Conservation (phyloP, 345 rosid species). For the Boechera stricta region DNA sequence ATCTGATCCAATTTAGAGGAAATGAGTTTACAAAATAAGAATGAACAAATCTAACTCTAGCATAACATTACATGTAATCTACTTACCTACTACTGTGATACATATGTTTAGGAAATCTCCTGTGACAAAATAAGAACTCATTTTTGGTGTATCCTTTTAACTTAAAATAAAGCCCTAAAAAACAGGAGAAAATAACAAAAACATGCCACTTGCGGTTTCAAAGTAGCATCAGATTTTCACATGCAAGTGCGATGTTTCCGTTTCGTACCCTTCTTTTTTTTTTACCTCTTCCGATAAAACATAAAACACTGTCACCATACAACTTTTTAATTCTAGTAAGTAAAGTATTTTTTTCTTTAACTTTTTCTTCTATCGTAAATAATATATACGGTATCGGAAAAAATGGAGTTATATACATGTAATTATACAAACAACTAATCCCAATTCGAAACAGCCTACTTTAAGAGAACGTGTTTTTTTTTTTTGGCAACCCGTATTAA, state of each 20-base stretch:
- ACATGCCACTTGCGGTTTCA: constrained; percentile 37
- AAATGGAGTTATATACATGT: background rate
- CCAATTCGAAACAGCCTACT: too few relatives aligned
- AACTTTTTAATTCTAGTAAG: constrained; percentile 16
- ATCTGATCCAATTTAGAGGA: background rate
- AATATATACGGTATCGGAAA: background rate
- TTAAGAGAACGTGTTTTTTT: background rate
- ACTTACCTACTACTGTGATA: background rate
- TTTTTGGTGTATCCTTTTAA: background rate
- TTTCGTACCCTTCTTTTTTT: constrained; percentile 24
- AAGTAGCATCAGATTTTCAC: constrained; percentile 30
- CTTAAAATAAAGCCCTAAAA: constrained; percentile 1
- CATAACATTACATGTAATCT: background rate
- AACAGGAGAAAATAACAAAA: constrained; percentile 11
- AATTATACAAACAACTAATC: background rate
- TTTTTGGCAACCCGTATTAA: background rate
- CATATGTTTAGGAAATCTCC: background rate
- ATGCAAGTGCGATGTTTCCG: constrained; percentile 38
- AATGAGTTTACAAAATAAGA: background rate
- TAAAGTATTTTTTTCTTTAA: background rate
- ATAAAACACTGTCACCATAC: constrained; percentile 17
- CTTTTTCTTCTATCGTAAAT: background rate
- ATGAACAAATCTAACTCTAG: background rate
- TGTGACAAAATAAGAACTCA: background rate
- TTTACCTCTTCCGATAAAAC: constrained; percentile 40